phyloP scores from a whole-genome alignment of 75 land plant genomes.

The Picea sitchensis region DNA sequence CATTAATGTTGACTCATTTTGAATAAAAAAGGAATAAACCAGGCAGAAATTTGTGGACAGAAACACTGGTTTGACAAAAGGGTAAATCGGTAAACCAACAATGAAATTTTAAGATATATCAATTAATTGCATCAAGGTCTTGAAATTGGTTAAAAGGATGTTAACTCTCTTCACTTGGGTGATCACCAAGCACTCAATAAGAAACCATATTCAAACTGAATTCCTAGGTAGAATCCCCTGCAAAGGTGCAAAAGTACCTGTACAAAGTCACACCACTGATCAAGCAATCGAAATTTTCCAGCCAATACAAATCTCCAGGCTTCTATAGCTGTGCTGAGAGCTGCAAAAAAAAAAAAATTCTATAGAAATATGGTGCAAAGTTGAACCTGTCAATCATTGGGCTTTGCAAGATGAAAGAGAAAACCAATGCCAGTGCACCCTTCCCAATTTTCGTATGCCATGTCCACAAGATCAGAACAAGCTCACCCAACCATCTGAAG shows the following conservation, averaged over 20 bases:
- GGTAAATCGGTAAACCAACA: too few species aligned
- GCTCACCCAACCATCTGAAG: neutral
- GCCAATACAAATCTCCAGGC: slow-evolving; percentile 78
- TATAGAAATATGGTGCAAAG: neutral
- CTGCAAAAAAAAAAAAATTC: slow-evolving; percentile 26
- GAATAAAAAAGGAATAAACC: too few species aligned
- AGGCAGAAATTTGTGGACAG: too few species aligned
- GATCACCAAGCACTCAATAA: neutral
- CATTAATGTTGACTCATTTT: too few species aligned
- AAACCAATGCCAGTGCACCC: neutral
- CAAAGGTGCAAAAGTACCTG: slow-evolving; percentile 6
- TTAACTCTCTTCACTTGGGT: neutral
- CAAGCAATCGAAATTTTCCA: slow-evolving; percentile 81
- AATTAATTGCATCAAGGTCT: neutral
- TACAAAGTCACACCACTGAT: slow-evolving; percentile 89
- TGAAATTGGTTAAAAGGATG: neutral
- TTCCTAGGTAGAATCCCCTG: neutral
- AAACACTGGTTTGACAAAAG: too few species aligned
- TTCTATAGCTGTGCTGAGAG: slow-evolving; percentile 65
- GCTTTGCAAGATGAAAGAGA: neutral
- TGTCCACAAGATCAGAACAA: neutral
- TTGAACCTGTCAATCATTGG: neutral
- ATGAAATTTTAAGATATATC: too few species aligned
- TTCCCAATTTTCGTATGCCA: neutral
- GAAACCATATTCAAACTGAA: neutral